phyloP scores from a whole-genome alignment of 2,329 filamentous ascomycete genomes.

The Neopestalotiopsis sp. region DNA sequence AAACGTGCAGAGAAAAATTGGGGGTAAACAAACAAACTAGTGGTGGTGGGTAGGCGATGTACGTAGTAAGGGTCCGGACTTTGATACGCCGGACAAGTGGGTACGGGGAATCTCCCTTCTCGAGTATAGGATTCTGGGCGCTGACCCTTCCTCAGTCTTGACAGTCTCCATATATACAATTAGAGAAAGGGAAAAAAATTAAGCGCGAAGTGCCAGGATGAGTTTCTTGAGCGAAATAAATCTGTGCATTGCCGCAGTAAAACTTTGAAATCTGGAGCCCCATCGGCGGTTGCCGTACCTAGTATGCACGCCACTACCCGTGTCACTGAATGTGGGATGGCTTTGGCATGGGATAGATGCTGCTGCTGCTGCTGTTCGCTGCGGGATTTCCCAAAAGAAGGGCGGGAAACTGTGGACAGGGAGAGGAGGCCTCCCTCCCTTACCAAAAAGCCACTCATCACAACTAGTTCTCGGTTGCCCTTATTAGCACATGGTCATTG shows the following conservation, averaged over 20 bases:
- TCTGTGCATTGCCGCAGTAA: not conserved
- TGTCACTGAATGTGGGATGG: not conserved
- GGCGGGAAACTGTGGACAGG: not conserved
- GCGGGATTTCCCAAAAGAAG: slow-evolving; percentile 5
- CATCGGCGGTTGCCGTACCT: not conserved
- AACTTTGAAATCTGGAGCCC: slow-evolving; percentile 4
- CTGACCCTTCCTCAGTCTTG: not conserved
- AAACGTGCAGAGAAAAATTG: not conserved
- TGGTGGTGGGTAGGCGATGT: no score
- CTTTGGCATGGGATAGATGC: not conserved
- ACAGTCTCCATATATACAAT: no score
- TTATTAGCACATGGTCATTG: not conserved
- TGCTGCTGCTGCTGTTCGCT: not conserved
- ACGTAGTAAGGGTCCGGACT: not conserved
- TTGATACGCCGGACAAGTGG: not conserved
- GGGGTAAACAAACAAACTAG: not conserved
- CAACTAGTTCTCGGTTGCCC: not conserved
- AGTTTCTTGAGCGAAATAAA: slow-evolving; percentile 1
- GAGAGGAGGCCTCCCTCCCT: not conserved
- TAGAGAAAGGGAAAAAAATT: no score
- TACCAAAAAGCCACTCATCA: not conserved
- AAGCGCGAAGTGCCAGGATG: not conserved
- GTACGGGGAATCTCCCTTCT: not conserved
- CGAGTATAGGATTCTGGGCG: not conserved
- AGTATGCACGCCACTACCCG: not conserved